Base-by-base conservation (phyloP, 495 filamentous ascomycete genomes). In the Haplographium delicatum region DNA sequence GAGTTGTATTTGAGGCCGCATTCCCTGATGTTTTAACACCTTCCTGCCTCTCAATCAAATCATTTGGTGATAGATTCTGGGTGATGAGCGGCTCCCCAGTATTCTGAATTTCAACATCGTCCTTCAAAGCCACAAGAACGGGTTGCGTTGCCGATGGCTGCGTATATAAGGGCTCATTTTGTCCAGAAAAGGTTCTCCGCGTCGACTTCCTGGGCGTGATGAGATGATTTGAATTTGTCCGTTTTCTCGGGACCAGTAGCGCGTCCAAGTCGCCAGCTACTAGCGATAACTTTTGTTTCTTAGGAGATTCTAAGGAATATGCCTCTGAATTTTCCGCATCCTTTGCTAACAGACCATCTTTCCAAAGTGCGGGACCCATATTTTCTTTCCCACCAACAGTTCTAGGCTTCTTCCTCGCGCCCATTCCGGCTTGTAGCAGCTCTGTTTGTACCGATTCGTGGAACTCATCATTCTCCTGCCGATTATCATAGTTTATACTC, bases 161-260 rank as follows among this genome's bases (percentile, higher is more conserved):
- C n/a, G n/a, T n/a, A n/a, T n/a, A n/a, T n/a, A n/a, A n/a, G n/a
- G n/a, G n/a, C n/a, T n/a, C n/a, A n/a, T n/a, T n/a, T n/a, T n/a
- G n/a, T 38, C 30, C 5, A 44, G 50, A 2, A 50, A 25, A 31
- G 51, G 22, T 5, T 34, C 51, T 52, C 30, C 44, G 42, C 39
- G 25, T n/a, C 16, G 40, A n/a, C 43, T 60, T 63, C 51, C 45
- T 56, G 4, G 57, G 60, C 18, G 56, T 60, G 23, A 60, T 56
- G 18, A 63, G 37, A 47, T 55, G 53, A 48, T 63, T 48, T 8
- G 56, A 31, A 53, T 57, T 60, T 15, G 53, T 63, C 27, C 60
- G 19, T 35, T 63, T 63, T 42, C 54, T 51, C 16, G 60, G 50
- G 28, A 63, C 43, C 20, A 51, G 22, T 27, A 61, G 30, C 38